Percentiles rank a stretch among this genome's conserved stretches.
Conservation (phyloP, 2,329 filamentous ascomycete genomes). For the Xylogone sp. region DNA sequence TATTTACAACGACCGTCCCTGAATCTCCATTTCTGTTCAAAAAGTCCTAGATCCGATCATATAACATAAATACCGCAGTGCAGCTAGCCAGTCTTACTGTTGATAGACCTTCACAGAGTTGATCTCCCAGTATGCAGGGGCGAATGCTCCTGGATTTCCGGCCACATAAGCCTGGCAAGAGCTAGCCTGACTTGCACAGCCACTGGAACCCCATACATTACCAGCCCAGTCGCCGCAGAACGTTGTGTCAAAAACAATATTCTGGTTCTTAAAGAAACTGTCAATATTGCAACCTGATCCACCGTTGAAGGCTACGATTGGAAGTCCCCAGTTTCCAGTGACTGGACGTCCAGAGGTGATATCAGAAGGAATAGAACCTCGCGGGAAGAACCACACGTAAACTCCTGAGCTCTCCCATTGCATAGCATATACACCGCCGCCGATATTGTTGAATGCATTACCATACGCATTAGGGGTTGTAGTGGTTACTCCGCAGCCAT, state of each 20-base stretch:
- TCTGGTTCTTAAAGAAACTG: conserved; percentile 62
- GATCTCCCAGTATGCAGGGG: conserved; percentile 11
- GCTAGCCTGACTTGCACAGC: conserved; percentile 47
- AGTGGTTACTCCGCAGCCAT: conserved; percentile 29
- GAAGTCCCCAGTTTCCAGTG: conserved; percentile 64
- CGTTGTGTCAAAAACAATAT: conserved; percentile 69
- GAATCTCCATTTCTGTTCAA: too few species aligned
- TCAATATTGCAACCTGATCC: conserved; percentile 60
- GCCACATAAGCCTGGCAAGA: conserved; percentile 71
- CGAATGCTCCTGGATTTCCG: conserved; percentile 65
- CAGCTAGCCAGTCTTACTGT: too few species aligned
- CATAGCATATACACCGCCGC: conserved; percentile 67
- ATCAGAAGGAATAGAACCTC: conserved; percentile 61
- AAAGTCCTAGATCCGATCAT: too few species aligned
- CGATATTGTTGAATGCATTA: conserved; percentile 60
- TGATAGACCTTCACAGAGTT: conserved; percentile 14
- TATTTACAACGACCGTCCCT: too few species aligned
- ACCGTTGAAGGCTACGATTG: conserved; percentile 64
- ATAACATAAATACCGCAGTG: too few species aligned
- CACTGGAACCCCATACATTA: conserved; percentile 33
- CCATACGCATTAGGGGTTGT: conserved; percentile 49
- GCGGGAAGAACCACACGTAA: conserved; percentile 73
- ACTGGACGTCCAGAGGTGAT: conserved; percentile 56
- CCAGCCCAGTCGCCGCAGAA: conserved; percentile 78
- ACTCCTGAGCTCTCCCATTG: conserved; percentile 68